These are phyloP conservation scores for Mayamaea pseudoterrestris DNA, from an alignment of 108 stramenopile genomes.

Conservation along the genomic window DNA sequence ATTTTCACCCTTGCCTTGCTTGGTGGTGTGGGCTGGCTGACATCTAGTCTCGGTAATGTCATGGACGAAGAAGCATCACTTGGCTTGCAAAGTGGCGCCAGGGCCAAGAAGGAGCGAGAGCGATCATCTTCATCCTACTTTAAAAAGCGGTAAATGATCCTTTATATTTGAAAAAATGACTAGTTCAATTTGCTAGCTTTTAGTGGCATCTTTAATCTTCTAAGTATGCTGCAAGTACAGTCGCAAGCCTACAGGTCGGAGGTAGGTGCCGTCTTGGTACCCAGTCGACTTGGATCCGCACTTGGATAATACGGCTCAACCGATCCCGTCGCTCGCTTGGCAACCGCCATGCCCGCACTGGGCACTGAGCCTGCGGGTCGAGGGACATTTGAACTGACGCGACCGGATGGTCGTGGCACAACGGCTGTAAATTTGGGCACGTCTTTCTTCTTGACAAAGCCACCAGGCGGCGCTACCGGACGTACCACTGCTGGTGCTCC, in stretches of 20 bases:
- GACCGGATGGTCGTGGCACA: constrained; percentile 32
- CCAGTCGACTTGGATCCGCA: constrained; percentile 63
- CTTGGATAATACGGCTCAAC: constrained; percentile 75
- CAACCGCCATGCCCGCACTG: constrained; percentile 37
- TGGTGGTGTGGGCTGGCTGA: constrained; percentile 70
- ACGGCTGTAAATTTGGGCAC: constrained; percentile 26
- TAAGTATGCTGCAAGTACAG: constrained; percentile 1
- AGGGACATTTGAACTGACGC: constrained; percentile 24
- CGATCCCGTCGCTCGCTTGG: constrained; percentile 13
- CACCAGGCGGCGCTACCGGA: constrained; percentile 32
- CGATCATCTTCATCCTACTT: constrained; percentile 77
- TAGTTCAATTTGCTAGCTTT: neutral
- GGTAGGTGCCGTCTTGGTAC: constrained; percentile 31
- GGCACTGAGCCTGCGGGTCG: constrained; percentile 62
- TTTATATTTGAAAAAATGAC: neutral
- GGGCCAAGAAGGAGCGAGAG: constrained; percentile 80
- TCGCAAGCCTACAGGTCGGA: neutral
- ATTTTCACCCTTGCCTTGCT: constrained; percentile 59
- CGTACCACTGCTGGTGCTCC: too few species aligned
- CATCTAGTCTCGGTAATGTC: constrained; percentile 62
- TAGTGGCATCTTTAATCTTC: neutral
- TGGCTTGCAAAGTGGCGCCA: constrained; percentile 66
- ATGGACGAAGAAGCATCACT: constrained; percentile 71
- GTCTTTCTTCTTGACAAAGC: constrained; percentile 6
- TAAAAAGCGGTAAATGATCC: constrained; percentile 30